Evolutionary conservation across 2,329 filamentous ascomycete species (phyloP), one percentile per base, ranked within the genome.

Genomic region (Phyllosticta paracitricarpa): DNA sequence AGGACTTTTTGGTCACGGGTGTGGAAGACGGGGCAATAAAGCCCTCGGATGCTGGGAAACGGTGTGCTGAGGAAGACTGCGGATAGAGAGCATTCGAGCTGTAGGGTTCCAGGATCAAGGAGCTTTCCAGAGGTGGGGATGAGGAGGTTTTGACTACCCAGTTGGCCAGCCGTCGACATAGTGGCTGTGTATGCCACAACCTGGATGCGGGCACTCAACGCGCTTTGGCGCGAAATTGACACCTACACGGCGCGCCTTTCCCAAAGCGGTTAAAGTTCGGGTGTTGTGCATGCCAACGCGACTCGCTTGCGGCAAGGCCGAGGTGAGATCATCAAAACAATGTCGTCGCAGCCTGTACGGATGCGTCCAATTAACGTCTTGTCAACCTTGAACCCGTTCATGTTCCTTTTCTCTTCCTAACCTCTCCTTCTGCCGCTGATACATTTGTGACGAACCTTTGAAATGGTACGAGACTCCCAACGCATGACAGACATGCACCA

Each of bases 241-340:
- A 40, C 33, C 33, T 12, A 17, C 33, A 17, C 4, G 6, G 58
- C 58, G 58, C 58, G 58, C 58, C 53, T 60, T 26, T 9, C 54
- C 19, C 19, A 55, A 51, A 26, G 48, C 58, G 58, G 58, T 54
- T 40, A 19, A 56, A 60, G 24, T 56, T 51, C 58, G 58, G 58
- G 40, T 60, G 58, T 60, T 54, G 58, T 54, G 24, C 58, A 40
- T 40, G 33, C 33, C 33, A 40, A 40, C 33, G 33, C 33, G 33
- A 40, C 33, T 40, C 14, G 33, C 33, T 40, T 40, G 33, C 33
- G 8, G 33, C 10, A 10, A 30, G 33, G 33, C 33, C 4, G 33
- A 9, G 33, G 8, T 40, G 33, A 33, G 30, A 40, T 40, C 33
- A 40, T 40, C 33, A 40, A 40, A 40, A 40, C 33, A 40, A 17